Conservation (phyloP, 495 filamentous ascomycete species). For the Jackrogersella multiformis region DNA sequence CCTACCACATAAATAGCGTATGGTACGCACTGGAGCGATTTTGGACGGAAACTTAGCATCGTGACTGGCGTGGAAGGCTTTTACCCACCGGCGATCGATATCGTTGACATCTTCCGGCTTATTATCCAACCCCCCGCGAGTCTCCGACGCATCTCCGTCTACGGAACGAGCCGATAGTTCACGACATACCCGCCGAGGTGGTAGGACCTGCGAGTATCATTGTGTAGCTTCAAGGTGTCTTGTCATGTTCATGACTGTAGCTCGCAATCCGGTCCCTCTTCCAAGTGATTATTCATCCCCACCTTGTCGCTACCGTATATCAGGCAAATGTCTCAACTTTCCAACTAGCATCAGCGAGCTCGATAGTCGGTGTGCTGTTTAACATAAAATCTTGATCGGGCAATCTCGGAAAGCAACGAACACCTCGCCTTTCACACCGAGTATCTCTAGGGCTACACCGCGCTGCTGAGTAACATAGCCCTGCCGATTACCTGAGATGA, state of each 20-base stretch:
- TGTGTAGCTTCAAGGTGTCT: conserved; percentile 54
- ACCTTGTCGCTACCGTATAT: conserved; percentile 52
- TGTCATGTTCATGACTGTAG: conserved; percentile 50
- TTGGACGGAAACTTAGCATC: no score
- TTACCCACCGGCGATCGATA: conserved; percentile 54
- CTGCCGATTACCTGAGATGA: no score
- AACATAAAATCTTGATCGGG: conserved; percentile 59
- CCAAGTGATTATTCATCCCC: conserved; percentile 55
- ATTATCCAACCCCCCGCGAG: conserved; percentile 50
- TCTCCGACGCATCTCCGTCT: conserved; percentile 49
- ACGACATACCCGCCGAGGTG: conserved; percentile 59
- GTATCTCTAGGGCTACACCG: no score
- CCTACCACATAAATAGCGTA: not conserved
- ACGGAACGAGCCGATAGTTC: conserved; percentile 58
- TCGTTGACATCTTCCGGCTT: conserved; percentile 52
- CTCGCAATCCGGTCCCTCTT: conserved; percentile 53
- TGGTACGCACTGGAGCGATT: conserved; percentile 45
- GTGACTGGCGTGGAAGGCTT: conserved; percentile 53
- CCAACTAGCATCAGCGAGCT: conserved; percentile 57
- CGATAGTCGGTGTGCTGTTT: conserved; percentile 58
- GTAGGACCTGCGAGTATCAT: conserved; percentile 61
- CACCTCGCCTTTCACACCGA: conserved; percentile 56
- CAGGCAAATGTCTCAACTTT: conserved; percentile 58
- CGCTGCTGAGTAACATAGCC: conserved; percentile 58
- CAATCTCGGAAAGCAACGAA: conserved; percentile 51